phyloP scores from a whole-genome alignment of 148 eudicot species.

The Rhododendron henanense region DNA sequence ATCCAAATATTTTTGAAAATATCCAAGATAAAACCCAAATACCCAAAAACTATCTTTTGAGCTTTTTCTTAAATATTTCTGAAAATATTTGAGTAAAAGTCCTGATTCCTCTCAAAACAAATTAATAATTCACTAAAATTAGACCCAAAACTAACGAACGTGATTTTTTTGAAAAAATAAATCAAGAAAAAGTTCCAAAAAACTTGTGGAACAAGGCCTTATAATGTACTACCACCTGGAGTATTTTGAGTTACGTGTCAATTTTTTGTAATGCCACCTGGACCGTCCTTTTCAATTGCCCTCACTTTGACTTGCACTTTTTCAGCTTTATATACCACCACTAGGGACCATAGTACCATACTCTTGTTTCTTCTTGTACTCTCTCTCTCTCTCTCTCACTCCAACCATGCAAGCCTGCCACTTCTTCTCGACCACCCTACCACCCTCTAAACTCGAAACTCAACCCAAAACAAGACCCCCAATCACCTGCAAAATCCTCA shows the following conservation, averaged over 20 bases:
- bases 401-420: slow-evolving; percentile 9
- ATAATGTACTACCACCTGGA: too few species aligned
- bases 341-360: background rate
- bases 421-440: background rate
- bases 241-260: background rate
- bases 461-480: background rate
- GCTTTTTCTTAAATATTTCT: too few species aligned
- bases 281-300: background rate
- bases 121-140: too few species aligned
- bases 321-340: background rate
- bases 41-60: too few species aligned
- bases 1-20: too few species aligned
- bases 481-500: slow-evolving; percentile 7
- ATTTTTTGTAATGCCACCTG: background rate
- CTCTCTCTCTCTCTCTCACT: background rate
- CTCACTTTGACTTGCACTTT: background rate
- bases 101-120: too few species aligned
- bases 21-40: too few species aligned
- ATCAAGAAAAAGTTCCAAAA: too few species aligned
- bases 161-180: too few species aligned
- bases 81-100: too few species aligned
- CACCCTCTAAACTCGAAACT: background rate
- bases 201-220: too few species aligned
- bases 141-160: too few species aligned
- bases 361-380: background rate